These are phyloP conservation scores for Endocarpon pusillum DNA, from an alignment of 495 filamentous ascomycete genomes.

Conservation along the genomic window DNA sequence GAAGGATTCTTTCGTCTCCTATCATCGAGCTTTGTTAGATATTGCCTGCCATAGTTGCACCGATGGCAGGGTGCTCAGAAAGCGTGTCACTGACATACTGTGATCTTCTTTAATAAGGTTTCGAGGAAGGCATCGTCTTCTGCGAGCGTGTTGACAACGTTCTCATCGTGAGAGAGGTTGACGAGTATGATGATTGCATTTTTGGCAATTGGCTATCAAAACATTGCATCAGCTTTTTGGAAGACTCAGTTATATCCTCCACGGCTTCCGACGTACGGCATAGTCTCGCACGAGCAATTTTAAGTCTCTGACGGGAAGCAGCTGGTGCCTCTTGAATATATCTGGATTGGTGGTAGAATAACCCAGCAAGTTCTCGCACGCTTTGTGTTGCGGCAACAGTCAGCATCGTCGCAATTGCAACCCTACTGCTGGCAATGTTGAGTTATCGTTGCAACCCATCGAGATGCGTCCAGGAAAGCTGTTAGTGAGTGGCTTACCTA, in stretches of 20 bases:
- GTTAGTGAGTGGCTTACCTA: slow-evolving; percentile 29
- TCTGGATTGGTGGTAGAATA: slow-evolving; percentile 61
- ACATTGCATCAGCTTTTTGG: slow-evolving; percentile 1
- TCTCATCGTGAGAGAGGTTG: slow-evolving; percentile 67
- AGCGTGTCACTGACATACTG: slow-evolving; percentile 38
- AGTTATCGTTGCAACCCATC: neutral
- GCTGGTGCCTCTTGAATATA: slow-evolving; percentile 67
- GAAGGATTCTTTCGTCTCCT: slow-evolving; percentile 50
- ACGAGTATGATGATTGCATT: slow-evolving; percentile 87
- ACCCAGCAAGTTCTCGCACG: slow-evolving; percentile 69
- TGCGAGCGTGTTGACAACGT: slow-evolving; percentile 52
- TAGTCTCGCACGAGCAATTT: slow-evolving; percentile 80
- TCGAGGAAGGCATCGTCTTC: slow-evolving; percentile 72
- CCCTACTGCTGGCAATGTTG: neutral
- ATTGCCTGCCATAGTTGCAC: neutral
- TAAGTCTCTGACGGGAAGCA: slow-evolving; percentile 70
- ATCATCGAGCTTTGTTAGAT: no score
- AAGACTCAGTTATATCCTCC: neutral
- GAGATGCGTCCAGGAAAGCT: neutral
- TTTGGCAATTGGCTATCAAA: slow-evolving; percentile 59
- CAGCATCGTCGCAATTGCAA: neutral
- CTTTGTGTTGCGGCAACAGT: slow-evolving; percentile 21
- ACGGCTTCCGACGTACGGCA: slow-evolving; percentile 31
- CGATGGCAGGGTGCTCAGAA: slow-evolving; percentile 3
- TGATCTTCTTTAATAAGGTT: slow-evolving; percentile 48